A percentile compares a stretch with the other conserved stretches of the same genome.
Conservation (phyloP, 1,284 basidiomycete genomes). For the Rhodofomes roseus region DNA sequence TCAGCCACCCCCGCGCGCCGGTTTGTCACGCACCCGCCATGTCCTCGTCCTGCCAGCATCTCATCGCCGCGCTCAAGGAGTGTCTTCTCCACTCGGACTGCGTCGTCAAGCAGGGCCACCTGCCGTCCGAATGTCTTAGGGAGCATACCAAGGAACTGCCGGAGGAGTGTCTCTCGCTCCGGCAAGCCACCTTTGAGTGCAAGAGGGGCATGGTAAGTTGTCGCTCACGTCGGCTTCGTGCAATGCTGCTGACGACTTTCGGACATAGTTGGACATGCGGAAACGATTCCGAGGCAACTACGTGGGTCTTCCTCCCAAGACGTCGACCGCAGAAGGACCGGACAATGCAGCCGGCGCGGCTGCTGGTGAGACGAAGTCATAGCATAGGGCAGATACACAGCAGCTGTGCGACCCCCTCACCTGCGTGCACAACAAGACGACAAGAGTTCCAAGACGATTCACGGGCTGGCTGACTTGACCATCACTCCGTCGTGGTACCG, state of each 20-base stretch:
- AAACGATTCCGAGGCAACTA: constrained; percentile 77
- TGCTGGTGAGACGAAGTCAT: background rate
- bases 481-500: background rate
- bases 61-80: constrained; percentile 72
- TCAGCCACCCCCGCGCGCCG: background rate
- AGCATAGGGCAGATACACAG: background rate
- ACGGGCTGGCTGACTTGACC: too few relatives aligned
- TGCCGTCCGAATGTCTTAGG: constrained; percentile 78
- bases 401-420: too few relatives aligned
- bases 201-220: constrained; percentile 80
- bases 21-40: constrained; percentile 33
- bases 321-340: background rate
- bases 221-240: background rate
- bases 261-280: constrained; percentile 73
- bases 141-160: constrained; percentile 72
- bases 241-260: background rate
- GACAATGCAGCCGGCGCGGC: background rate
- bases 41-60: constrained; percentile 75
- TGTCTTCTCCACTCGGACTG: constrained; percentile 82
- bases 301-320: constrained; percentile 5
- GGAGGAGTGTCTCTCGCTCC: constrained; percentile 67
- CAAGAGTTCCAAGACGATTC: too few relatives aligned
- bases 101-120: constrained; percentile 66
- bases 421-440: background rate
- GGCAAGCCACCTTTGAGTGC: constrained; percentile 82